These are phyloP conservation scores for Argentina anserina DNA, from an alignment of 306 rosid genomes.

Conservation along the genomic window DNA sequence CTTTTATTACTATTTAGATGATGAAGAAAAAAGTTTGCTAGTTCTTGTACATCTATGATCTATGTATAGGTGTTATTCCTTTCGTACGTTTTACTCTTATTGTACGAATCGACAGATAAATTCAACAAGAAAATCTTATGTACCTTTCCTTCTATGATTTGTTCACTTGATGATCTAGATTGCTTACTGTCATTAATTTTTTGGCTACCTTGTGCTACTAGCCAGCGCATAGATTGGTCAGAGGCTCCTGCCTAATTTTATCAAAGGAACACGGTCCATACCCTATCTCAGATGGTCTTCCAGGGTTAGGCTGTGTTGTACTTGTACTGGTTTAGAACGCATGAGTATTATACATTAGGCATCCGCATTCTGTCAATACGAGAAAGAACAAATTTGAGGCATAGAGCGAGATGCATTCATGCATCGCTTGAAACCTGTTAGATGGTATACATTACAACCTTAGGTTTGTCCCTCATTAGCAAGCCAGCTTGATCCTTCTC, in stretches of 20 bases:
- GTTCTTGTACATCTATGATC: neutral
- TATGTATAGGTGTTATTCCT: neutral
- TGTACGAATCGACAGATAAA: neutral
- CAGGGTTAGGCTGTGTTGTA: no score
- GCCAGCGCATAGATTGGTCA: neutral
- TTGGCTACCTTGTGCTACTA: neutral
- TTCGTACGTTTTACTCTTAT: neutral
- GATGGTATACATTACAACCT: neutral
- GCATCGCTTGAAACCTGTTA: neutral
- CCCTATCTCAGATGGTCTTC: neutral
- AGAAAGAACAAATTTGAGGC: neutral
- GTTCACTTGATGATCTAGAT: neutral
- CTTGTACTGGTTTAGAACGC: no score
- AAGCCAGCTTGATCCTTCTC: neutral
- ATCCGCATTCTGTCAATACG: neutral
- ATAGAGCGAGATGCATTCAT: neutral
- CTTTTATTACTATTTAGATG: slow-evolving; percentile 10
- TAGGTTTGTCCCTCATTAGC: neutral
- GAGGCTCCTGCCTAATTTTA: neutral
- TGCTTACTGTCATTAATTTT: neutral
- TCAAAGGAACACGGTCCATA: neutral
- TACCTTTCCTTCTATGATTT: neutral
- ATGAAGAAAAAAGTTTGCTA: neutral
- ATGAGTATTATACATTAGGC: neutral
- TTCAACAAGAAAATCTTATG: neutral